Evolutionary conservation across 2,329 filamentous ascomycete species (phyloP).

Genomic region (Alternaria brassicae): DNA sequence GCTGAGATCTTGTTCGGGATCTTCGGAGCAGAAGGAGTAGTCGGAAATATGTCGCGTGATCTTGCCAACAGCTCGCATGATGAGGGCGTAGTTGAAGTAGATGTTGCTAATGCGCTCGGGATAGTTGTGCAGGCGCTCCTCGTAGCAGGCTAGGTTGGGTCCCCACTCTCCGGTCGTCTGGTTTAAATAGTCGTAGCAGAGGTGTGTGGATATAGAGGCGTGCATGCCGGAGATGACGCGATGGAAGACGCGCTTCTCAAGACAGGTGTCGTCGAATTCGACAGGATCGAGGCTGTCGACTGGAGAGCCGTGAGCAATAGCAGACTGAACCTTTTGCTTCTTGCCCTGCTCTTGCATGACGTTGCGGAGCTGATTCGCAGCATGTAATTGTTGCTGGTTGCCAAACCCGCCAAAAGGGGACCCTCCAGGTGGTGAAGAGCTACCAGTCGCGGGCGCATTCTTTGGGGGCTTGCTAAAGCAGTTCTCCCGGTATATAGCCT

Average conservation of each 20-base stretch:
- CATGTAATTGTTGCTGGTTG: conserved; percentile 57
- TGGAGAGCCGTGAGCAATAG: conserved; percentile 60
- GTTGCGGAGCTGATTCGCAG: conserved; percentile 66
- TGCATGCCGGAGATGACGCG: conserved; percentile 97
- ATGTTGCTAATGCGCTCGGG: conserved; percentile 95
- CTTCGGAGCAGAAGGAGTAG: conserved; percentile 93
- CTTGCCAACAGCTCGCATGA: conserved; percentile 90
- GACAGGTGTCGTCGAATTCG: conserved; percentile 86
- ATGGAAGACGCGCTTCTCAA: conserved; percentile 99
- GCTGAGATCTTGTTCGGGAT: conserved; percentile 75
- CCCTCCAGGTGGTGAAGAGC: conserved; percentile 48
- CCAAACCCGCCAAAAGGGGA: conserved; percentile 53
- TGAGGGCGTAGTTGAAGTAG: conserved; percentile 98
- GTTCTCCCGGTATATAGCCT: conserved; percentile 95
- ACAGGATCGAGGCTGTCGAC: conserved; percentile 69
- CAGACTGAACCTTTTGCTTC: conserved; percentile 66
- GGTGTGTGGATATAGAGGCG: conserved; percentile 92
- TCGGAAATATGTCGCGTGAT: conserved; percentile 79
- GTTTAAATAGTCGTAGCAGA: conserved; percentile 96
- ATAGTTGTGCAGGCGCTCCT: conserved; percentile 79
- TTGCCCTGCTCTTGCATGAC: conserved; percentile 68
- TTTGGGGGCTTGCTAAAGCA: conserved; percentile 72
- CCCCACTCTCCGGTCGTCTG: conserved; percentile 93
- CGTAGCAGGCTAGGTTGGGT: conserved; percentile 89
- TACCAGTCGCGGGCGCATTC: conserved; percentile 42